Evolutionary conservation across 2,329 filamentous ascomycete species (phyloP).

Genomic region (Clathrospora elynae): DNA sequence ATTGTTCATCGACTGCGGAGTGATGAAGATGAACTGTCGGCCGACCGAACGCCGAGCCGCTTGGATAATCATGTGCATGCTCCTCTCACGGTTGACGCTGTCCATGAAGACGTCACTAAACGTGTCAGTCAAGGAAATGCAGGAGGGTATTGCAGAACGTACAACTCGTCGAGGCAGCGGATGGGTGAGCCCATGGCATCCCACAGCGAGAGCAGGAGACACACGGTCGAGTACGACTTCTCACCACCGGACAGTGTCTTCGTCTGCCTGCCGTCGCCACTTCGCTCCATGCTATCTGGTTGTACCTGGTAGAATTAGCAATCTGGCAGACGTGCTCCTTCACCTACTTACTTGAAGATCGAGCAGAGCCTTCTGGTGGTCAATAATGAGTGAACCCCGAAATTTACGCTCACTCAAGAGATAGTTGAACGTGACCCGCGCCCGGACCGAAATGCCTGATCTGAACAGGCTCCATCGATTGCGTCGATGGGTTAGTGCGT

Average conservation of each 20-base stretch:
- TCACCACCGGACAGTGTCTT: slow-evolving; percentile 95
- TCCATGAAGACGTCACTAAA: slow-evolving; percentile 94
- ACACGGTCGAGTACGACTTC: slow-evolving; percentile 97
- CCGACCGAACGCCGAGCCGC: slow-evolving; percentile 86
- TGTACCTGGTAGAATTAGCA: slow-evolving; percentile 55
- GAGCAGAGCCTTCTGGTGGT: slow-evolving; percentile 75
- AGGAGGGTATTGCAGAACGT: slow-evolving; percentile 32
- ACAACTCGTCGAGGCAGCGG: slow-evolving; percentile 93
- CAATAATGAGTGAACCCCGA: slow-evolving; percentile 76
- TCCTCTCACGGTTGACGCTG: slow-evolving; percentile 89
- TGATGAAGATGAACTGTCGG: slow-evolving; percentile 94
- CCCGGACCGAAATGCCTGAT: slow-evolving; percentile 80
- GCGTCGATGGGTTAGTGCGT: slow-evolving; percentile 71
- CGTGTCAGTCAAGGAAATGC: slow-evolving; percentile 17
- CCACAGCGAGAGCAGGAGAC: slow-evolving; percentile 89
- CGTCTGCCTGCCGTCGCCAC: slow-evolving; percentile 75
- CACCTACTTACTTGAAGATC: slow-evolving; percentile 68
- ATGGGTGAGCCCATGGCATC: slow-evolving; percentile 97
- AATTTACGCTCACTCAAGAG: slow-evolving; percentile 89
- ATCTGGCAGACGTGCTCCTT: neutral
- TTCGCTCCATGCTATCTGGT: slow-evolving; percentile 70
- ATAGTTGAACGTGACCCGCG: slow-evolving; percentile 84
- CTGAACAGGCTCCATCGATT: slow-evolving; percentile 82
- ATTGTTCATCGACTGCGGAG: slow-evolving; percentile 77
- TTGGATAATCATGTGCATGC: slow-evolving; percentile 89